Base-by-base conservation (phyloP, 306 rosid genomes). In the Vigna trinervia region DNA sequence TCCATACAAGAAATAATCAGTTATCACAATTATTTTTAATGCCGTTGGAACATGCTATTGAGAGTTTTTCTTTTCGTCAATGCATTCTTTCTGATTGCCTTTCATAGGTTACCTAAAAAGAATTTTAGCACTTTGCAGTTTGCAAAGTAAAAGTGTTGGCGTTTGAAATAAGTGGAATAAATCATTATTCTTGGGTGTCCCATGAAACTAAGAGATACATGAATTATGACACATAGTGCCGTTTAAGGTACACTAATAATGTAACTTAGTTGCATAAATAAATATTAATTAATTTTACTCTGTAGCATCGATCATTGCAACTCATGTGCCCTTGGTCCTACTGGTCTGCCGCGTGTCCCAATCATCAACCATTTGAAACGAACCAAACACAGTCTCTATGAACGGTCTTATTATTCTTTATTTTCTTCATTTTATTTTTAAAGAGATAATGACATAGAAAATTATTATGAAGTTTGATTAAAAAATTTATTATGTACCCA, bases 271-370 rank as follows among this genome's bases (percentile, higher is more conserved):
- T 12, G 28, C 8, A 46, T 13, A 46, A 17, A 53, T n/a, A 22
- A 15, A 0, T 0, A 10, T 4, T 9, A 3, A 17, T 54, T 5
- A 12, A 19, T 11, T 15, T 13, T 41, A 60, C 56, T 66, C n/a
- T 43, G 6, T 41, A 2, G n/a, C 10, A 28, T 51, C 20, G 66
- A 28, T 51, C 45, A 76, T 48, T 6, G n/a, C 56, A 38, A 43
- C 67, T n/a, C 74, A 52, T 76, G 80, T 64, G 73, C 57, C 71
- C 34, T 47, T 47, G 71, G 70, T 13, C 70, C 77, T 48, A 59
- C 36, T 1, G 6, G 52, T 43, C 14, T 61, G 60, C 36, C 62
- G 26, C 34, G 5, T 30, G 34, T 0, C 34, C 4, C 34, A 30
- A 8, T 54, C 5, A 36, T 51, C 73, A 64, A 48, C 26, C 6